Percentiles rank a stretch among this genome's conserved stretches.
These are phyloP conservation scores for Arabis hirsuta DNA, from an alignment of 345 rosid species.

Conservation along the genomic window DNA sequence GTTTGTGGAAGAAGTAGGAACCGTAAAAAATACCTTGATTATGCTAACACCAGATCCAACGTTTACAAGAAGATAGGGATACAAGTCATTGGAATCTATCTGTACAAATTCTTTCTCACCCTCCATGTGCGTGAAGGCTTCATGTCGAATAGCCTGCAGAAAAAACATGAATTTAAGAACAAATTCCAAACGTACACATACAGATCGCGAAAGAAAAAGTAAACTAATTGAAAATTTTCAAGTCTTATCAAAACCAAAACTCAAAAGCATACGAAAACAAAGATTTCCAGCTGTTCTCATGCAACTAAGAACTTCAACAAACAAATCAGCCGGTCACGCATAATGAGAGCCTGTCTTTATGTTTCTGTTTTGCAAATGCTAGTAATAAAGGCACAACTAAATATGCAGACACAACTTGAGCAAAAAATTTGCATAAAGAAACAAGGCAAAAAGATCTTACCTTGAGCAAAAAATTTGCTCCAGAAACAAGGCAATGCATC, in stretches of 20 bases:
- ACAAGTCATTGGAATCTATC: conserved; percentile 86
- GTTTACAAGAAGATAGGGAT: conserved; percentile 97
- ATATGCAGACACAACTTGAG: conserved; percentile 18
- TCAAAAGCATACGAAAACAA: not conserved
- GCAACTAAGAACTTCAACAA: conserved; percentile 7
- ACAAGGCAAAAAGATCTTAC: conserved; percentile 53
- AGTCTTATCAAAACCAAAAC: not conserved
- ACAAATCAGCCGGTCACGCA: not conserved
- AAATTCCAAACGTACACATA: not conserved
- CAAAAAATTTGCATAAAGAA: conserved; percentile 21
- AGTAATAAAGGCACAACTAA: conserved; percentile 3
- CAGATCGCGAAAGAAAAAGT: not conserved
- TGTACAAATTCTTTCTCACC: conserved; percentile 95
- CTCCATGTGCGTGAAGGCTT: conserved; percentile 97
- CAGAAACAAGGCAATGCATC: conserved; percentile 98
- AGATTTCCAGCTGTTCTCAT: conserved; percentile 18
- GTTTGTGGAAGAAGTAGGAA: conserved; percentile 13
- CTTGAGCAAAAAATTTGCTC: conserved; percentile 98
- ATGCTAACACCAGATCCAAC: conserved; percentile 99
- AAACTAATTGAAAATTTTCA: not conserved
- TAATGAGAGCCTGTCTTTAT: not conserved
- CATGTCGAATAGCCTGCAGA: conserved; percentile 96
- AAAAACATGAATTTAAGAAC: not conserved
- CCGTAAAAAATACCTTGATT: conserved; percentile 71
- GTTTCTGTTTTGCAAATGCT: conserved; percentile 17